phyloP scores from a whole-genome alignment of 2,329 filamentous ascomycete species.

The Chaetomium strumarium region DNA sequence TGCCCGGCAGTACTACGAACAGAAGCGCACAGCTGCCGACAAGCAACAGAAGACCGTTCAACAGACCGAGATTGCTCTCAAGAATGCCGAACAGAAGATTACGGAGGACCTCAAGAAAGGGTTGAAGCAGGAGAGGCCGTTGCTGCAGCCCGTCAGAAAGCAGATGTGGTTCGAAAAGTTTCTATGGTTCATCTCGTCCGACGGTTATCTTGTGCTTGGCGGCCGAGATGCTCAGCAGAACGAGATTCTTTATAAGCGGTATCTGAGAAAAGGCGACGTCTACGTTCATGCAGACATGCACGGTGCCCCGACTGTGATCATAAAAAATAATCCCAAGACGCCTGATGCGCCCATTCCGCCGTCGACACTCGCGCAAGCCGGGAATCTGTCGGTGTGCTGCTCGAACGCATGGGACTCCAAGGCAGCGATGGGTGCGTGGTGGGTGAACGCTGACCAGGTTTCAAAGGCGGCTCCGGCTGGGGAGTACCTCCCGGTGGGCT shows the following conservation, averaged over 20 bases:
- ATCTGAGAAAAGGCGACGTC: conserved; percentile 82
- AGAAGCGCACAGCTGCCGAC: conserved; percentile 73
- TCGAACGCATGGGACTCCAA: conserved; percentile 84
- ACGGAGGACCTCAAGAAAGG: conserved; percentile 77
- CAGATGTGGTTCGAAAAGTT: conserved; percentile 98
- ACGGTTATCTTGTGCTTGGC: conserved; percentile 86
- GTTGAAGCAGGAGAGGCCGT: conserved; percentile 84
- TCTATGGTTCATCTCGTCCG: conserved; percentile 88
- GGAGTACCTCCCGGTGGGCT: conserved; percentile 71
- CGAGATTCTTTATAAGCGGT: conserved; percentile 82
- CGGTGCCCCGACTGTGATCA: conserved; percentile 76
- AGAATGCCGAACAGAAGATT: conserved; percentile 87
- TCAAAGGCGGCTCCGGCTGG: conserved; percentile 76
- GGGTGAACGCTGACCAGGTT: conserved; percentile 86
- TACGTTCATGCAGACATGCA: conserved; percentile 88
- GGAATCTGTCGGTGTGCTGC: conserved; percentile 76
- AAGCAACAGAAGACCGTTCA: conserved; percentile 84
- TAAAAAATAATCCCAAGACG: conserved; percentile 77
- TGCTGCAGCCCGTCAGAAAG: conserved; percentile 74
- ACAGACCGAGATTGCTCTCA: conserved; percentile 76
- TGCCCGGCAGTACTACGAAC: conserved; percentile 84
- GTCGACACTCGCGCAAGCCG: conserved; percentile 84
- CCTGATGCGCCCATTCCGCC: conserved; percentile 85
- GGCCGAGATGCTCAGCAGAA: conserved; percentile 86
- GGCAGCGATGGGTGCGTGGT: conserved; percentile 92